A percentile compares a stretch with the other conserved stretches of the same genome.
Evolutionary conservation across 306 rosid genomes (phyloP).

Genomic region (Casuarina cunninghamiana): DNA sequence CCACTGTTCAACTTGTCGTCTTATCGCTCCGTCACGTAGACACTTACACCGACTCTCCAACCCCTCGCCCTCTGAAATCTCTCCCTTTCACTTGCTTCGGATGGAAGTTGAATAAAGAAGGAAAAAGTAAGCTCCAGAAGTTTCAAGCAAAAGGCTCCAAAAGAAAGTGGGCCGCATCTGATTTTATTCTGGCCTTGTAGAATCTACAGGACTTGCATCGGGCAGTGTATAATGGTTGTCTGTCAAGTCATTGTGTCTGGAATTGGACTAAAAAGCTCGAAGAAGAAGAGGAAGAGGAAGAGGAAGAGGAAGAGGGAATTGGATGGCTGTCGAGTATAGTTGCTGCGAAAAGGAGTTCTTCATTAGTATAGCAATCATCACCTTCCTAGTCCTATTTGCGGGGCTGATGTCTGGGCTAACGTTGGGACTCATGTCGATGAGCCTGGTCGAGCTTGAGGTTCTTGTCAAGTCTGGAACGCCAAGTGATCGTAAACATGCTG

Average conservation of each 20-base stretch:
- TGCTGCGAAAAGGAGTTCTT: slow-evolving; percentile 67
- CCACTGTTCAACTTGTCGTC: too few species aligned
- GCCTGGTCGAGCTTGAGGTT: slow-evolving; percentile 96
- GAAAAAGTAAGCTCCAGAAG: slow-evolving; percentile 3
- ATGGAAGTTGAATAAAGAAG: not conserved
- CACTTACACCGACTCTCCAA: not conserved
- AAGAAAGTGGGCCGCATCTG: slow-evolving; percentile 6
- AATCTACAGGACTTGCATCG: not conserved
- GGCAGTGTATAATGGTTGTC: not conserved
- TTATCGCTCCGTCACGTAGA: not conserved
- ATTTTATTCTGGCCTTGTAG: slow-evolving; percentile 9
- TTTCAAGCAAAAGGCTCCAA: not conserved
- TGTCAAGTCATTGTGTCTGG: not conserved
- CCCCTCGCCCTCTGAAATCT: not conserved
- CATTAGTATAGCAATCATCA: slow-evolving; percentile 45
- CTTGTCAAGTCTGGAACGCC: slow-evolving; percentile 87
- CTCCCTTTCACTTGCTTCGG: not conserved
- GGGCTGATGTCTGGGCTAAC: slow-evolving; percentile 97
- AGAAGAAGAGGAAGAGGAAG: not conserved
- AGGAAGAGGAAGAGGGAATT: slow-evolving; percentile 9
- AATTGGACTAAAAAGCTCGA: not conserved
- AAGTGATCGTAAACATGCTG: slow-evolving; percentile 66
- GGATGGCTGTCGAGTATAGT: slow-evolving; percentile 63
- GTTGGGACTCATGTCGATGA: slow-evolving; percentile 94
- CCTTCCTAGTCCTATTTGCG: slow-evolving; percentile 72